Evolutionary conservation across 2,329 filamentous ascomycete species (phyloP), one percentile per base, ranked within the genome.

Genomic region (Paradendryphiella salina): DNA sequence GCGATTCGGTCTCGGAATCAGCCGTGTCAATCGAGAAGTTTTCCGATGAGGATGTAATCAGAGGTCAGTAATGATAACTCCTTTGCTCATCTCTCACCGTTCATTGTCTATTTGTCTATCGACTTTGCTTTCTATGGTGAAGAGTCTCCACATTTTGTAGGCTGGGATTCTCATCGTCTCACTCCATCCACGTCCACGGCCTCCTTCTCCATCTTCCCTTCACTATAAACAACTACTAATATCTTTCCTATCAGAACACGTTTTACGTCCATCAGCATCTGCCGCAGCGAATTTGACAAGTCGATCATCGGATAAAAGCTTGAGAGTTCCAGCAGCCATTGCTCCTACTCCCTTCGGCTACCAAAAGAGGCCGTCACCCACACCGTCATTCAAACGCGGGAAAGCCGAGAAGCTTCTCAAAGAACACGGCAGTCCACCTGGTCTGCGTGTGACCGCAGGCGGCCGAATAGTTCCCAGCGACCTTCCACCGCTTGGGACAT

Each of bases 401-500:
- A 79, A 79, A 55, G 77, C 75, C 10, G 77, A 80, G 59, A 73
- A 71, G 34, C 73, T 80, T 34, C 74, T 80, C 62, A 78, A 79
- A 56, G 75, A 77, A 53, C 78, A 80, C 68, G 78, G 78, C 46
- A 80, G 78, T 31, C 78, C 78, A 29, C 76, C 75, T 17, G 76
- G 78, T 50, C 66, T 80, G 47, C 76, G 78, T 49, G 78, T 80
- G 35, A 80, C 78, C 40, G 78, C 78, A 54, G 78, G 78, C 32
- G 78, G 78, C n/a, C 75, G 77, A 14, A 76, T 80, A 53, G 78
- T 80, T n/a, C 77, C 78, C 11, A 78, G 73, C 43, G 78, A 74
- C 51, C 62, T 73, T 41, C 65, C 65, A 35, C 66, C 65, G n/a
- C 56, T 73, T 20, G 58, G 59, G 35, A 65, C 61, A 44, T 54